Evolutionary conservation across 208 protist genomes (phyloP).

Genomic region (Trypanosoma melophagium): DNA sequence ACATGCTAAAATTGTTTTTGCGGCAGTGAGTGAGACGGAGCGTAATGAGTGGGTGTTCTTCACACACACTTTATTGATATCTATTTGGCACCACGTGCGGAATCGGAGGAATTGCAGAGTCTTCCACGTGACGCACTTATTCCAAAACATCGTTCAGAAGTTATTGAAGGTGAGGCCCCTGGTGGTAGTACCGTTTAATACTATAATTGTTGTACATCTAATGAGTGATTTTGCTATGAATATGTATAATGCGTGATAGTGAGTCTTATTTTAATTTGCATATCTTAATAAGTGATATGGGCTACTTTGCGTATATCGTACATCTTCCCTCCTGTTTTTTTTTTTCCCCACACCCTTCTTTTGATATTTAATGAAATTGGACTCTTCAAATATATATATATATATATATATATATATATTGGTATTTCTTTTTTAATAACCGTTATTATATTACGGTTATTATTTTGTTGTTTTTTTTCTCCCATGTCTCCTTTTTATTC

Average conservation of each 20-base stretch:
- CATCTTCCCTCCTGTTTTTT: too few relatives aligned
- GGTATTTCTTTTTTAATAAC: not conserved
- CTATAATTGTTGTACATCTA: too few relatives aligned
- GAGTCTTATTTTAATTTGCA: too few relatives aligned
- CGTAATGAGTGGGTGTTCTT: conserved; percentile 61
- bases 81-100: conserved; percentile 48
- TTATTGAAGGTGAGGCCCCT: conserved; percentile 70
- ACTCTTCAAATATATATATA: not conserved
- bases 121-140: conserved; percentile 32
- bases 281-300: too few relatives aligned
- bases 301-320: too few relatives aligned
- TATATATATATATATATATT: not conserved
- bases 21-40: conserved; percentile 31
- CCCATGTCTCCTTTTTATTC: too few relatives aligned
- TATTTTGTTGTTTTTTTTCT: not conserved
- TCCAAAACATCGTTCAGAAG: conserved; percentile 41
- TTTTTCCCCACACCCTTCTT: not conserved
- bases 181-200: conserved; percentile 37
- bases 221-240: too few relatives aligned
- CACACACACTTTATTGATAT: conserved; percentile 70
- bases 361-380: too few relatives aligned
- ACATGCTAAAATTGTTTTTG: conserved; percentile 44
- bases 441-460: not conserved
- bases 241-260: too few relatives aligned
- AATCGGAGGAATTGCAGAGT: conserved; percentile 56